A percentile compares a stretch with the other conserved stretches of the same genome.
These are phyloP conservation scores for Amaranthus tricolor DNA, from an alignment of 179 eudicot species.

Conservation along the genomic window DNA sequence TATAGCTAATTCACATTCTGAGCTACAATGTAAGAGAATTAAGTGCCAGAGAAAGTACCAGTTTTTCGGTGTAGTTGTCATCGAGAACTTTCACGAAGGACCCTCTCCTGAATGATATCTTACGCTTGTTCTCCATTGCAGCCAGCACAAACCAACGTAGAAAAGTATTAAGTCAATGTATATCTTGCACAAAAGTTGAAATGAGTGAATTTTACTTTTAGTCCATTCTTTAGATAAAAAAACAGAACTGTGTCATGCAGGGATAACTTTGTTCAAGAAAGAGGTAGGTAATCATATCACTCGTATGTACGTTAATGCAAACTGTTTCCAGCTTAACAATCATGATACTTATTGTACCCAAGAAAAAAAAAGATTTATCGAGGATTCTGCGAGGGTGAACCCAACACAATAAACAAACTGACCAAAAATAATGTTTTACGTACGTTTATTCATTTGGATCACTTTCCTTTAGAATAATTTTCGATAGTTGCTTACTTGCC, in stretches of 20 bases:
- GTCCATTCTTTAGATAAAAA: too few relatives aligned
- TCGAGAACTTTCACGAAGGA: slow-evolving; percentile 26
- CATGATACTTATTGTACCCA: too few relatives aligned
- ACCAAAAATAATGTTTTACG: too few relatives aligned
- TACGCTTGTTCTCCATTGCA: slow-evolving; percentile 22
- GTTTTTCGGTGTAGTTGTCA: slow-evolving; percentile 17
- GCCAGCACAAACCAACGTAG: not conserved
- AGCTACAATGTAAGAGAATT: not conserved
- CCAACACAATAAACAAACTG: too few relatives aligned
- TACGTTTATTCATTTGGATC: too few relatives aligned
- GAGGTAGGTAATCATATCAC: too few relatives aligned
- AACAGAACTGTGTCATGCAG: not conserved
- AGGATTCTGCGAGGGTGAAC: too few relatives aligned
- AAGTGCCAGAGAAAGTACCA: slow-evolving; percentile 18
- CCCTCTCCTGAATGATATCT: slow-evolving; percentile 17
- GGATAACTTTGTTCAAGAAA: not conserved
- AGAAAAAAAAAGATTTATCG: too few relatives aligned
- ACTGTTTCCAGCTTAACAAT: too few relatives aligned
- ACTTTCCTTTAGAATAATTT: too few relatives aligned
- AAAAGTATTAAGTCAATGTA: not conserved
- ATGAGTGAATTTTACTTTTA: not conserved
- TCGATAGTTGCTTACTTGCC: too few relatives aligned
- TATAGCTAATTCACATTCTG: not conserved
- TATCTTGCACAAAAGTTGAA: not conserved
- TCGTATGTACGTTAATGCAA: too few relatives aligned